Conservation (phyloP, 2,329 filamentous ascomycete species). For the Botrytis squamosa region DNA sequence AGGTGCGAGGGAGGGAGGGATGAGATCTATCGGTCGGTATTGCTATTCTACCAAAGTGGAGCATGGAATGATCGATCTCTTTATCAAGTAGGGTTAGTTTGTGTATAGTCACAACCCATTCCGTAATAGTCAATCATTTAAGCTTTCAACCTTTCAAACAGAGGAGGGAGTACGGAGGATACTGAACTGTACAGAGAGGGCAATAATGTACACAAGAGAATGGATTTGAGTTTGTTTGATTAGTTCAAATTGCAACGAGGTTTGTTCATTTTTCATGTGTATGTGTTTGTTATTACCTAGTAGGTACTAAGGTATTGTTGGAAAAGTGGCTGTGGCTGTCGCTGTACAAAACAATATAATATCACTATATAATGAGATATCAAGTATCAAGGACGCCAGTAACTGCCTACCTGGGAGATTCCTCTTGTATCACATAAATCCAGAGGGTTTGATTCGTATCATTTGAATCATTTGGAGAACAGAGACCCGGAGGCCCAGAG, state of each 20-base stretch:
- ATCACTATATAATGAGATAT: not conserved
- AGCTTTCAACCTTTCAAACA: not conserved
- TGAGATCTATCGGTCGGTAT: not conserved
- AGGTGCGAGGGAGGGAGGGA: not conserved
- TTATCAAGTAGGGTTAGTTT: not conserved
- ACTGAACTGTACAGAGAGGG: not conserved
- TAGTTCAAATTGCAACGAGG: not conserved
- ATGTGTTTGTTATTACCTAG: no score
- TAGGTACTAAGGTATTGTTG: not conserved
- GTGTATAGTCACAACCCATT: not conserved
- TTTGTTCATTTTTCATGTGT: not conserved
- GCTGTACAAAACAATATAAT: not conserved
- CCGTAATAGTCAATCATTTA: not conserved
- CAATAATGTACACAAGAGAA: not conserved
- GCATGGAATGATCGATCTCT: not conserved
- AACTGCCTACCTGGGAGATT: not conserved
- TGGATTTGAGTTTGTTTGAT: not conserved
- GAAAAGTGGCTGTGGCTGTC: not conserved
- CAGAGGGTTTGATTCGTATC: not conserved
- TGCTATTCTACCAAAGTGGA: constrained; percentile 1
- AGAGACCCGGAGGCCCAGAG: not conserved
- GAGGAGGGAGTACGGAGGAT: not conserved
- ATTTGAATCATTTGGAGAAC: not conserved
- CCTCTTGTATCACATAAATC: not conserved
- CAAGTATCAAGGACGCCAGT: not conserved